Evolutionary conservation across 495 filamentous ascomycete genomes (phyloP).

Genomic region (Aspergillus sclerotiicarbonarius): DNA sequence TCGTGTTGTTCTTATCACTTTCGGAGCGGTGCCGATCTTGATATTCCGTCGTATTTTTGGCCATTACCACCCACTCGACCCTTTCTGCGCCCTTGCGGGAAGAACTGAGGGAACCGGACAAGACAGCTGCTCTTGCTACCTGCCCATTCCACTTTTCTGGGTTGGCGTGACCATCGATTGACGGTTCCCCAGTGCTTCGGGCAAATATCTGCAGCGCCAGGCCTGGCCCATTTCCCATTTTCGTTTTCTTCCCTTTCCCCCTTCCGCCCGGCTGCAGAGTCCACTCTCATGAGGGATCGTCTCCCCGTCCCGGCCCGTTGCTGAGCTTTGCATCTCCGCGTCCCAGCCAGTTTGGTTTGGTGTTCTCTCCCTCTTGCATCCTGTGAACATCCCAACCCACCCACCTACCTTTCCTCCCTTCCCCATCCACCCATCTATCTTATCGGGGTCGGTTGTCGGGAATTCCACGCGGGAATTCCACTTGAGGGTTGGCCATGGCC

Average conservation of each 20-base stretch:
- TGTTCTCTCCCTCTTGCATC: constrained; percentile 14
- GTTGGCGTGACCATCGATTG: background rate
- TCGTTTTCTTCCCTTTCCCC: constrained; percentile 3
- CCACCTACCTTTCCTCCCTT: constrained; percentile 15
- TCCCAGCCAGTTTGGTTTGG: constrained; percentile 21
- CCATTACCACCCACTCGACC: constrained; percentile 12
- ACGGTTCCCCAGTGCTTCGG: background rate
- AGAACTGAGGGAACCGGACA: constrained; percentile 10
- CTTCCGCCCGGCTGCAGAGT: constrained; percentile 17
- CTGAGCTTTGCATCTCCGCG: constrained; percentile 25
- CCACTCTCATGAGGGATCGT: constrained; percentile 22
- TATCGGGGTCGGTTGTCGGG: constrained; percentile 5
- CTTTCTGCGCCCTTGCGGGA: constrained; percentile 26
- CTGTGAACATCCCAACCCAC: constrained; percentile 7
- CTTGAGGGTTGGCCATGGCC: constrained; percentile 28
- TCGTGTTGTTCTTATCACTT: constrained; percentile 15
- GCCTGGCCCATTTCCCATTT: constrained; percentile 3
- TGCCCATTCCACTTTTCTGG: background rate
- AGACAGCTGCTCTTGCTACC: background rate
- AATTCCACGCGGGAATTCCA: constrained; percentile 12
- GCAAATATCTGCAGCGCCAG: background rate
- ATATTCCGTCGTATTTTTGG: constrained; percentile 20
- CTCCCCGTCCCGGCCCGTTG: constrained; percentile 28
- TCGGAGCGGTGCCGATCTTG: constrained; percentile 22
- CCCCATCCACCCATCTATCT: constrained; percentile 6